A percentile compares a stretch with the other conserved stretches of the same genome.
Evolutionary conservation across 176 grass and related monocot genomes (phyloP).

Genomic region (Oryza rufipogon): DNA sequence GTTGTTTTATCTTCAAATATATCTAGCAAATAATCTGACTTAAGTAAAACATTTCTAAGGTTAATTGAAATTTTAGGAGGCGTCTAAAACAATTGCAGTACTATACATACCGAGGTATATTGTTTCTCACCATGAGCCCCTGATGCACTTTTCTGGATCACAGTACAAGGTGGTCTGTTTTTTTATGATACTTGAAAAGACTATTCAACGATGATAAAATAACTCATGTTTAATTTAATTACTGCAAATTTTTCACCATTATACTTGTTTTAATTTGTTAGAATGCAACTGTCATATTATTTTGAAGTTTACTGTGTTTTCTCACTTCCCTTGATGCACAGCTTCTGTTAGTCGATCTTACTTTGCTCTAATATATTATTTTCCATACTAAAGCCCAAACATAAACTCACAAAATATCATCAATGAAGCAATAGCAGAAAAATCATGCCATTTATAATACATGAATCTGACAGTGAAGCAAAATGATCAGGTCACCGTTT

Average conservation of each 20-base stretch:
- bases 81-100: background rate
- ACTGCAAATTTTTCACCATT: background rate
- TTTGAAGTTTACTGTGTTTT: background rate
- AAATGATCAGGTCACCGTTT: conserved; percentile 5
- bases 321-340: background rate
- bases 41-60: background rate
- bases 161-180: background rate
- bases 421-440: background rate
- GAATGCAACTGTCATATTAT: background rate
- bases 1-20: background rate
- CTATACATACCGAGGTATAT: background rate
- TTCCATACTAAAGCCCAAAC: conserved; percentile 3
- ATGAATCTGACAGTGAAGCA: background rate
- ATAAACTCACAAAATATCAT: conserved; percentile 2
- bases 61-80: background rate
- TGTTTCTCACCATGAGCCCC: background rate
- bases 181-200: conserved; percentile 26
- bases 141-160: conserved; percentile 2
- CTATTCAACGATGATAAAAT: background rate
- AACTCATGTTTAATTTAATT: conserved; percentile 1
- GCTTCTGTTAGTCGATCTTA: background rate
- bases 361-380: background rate
- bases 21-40: background rate
- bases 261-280: conserved; percentile 18
- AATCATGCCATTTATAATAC: conserved; percentile 8